Base-by-base conservation (phyloP, 2,329 filamentous ascomycete species). In the Arachnomyces sp. region DNA sequence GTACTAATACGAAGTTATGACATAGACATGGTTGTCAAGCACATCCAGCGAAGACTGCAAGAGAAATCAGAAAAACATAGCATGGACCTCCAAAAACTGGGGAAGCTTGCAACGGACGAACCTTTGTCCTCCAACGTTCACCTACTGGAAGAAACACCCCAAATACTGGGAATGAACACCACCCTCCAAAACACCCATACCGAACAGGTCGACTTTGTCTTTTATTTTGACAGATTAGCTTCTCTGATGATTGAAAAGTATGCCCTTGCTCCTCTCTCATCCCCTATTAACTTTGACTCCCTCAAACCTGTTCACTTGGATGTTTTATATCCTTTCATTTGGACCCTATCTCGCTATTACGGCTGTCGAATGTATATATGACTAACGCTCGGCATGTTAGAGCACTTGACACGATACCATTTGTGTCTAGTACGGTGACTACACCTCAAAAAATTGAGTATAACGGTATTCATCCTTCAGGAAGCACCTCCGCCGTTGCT, bases 151-250 rank as follows among this genome's bases (percentile, higher is more conserved):
- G 75, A 85, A 46, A 94, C 85, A 1, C 76, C 81, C 7, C 92
- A 98, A 61, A 73, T 95, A 40, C 74, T 73, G 42, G 89, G 81
- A 34, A 95, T 98, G 77, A 89, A 86, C 59, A 95, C 89, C 0
- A 84, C 95, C 42, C 77, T 98, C 31, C 83, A 93, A 56, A 77
- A 92, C 52, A 82, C 85, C 13, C 75, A 80, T 35, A 90, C 87
- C 0, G 71, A 75, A 5, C 76, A 86, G 31, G 90, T 95, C 57
- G 89, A 96, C 52, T 96, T 95, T 59, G 86, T 95, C 46, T 96
- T 96, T 65, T 96, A 96, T 65, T 95, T 96, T 61, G 88, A 98
- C 63, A 78, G 92, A 29, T 71, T 96, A 29, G 80, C 86, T 2
- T 79, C 84, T n/a, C 71, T 95, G 38, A 72, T 96, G 17, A 77